phyloP scores from a whole-genome alignment of 164 flowering plant genomes.

The Kingdonia uniflora region DNA sequence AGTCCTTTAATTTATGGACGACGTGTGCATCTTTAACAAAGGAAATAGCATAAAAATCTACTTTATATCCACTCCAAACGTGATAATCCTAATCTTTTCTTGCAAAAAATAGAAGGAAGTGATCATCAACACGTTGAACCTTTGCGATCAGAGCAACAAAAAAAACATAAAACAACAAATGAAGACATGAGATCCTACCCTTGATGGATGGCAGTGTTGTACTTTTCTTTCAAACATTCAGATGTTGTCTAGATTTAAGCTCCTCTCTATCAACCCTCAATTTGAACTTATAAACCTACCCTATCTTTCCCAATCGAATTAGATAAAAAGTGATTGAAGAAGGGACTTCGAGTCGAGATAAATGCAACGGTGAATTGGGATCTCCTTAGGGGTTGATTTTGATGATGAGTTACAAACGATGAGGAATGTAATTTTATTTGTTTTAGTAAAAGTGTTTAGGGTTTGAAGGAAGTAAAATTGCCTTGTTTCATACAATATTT shows the following conservation, averaged over 20 bases:
- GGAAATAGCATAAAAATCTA: conserved; percentile 94
- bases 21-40: conserved; percentile 95
- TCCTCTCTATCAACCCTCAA: conserved; percentile 99
- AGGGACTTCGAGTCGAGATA: no score
- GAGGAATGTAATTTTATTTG: no score
- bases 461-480: no score
- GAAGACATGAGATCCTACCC: conserved; percentile 29
- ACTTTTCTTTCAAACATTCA: conserved; percentile 97
- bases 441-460: no score
- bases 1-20: conserved; percentile 82
- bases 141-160: no score
- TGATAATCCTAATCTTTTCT: conserved; percentile 90
- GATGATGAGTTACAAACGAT: no score
- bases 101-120: conserved; percentile 24
- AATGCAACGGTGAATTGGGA: no score
- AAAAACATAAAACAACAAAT: neutral
- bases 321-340: no score
- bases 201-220: conserved; percentile 98
- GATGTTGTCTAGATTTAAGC: conserved; percentile 88
- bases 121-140: conserved; percentile 1
- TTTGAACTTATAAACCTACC: no score
- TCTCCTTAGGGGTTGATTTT: no score
- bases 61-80: conserved; percentile 90
- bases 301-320: no score
- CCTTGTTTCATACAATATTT: no score